phyloP scores from a whole-genome alignment of 306 rosid genomes.

The Castanea mollissima region DNA sequence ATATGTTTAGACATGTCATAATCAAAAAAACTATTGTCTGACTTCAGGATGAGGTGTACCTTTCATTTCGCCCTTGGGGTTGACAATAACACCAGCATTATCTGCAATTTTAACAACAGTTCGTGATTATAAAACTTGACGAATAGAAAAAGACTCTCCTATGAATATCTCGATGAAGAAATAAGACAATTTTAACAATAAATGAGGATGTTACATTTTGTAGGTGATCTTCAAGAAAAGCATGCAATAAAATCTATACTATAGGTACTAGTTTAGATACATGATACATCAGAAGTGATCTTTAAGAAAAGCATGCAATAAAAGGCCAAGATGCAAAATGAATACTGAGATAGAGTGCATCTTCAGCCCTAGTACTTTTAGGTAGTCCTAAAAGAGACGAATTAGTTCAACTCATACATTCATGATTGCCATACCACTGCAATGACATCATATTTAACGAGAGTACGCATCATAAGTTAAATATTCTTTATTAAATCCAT shows the following conservation, averaged over 20 bases:
- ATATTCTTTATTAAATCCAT: too few relatives aligned
- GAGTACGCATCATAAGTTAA: too few relatives aligned
- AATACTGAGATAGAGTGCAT: neutral
- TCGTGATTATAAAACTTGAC: neutral
- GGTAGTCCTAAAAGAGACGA: too few relatives aligned
- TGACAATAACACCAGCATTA: conserved; percentile 86
- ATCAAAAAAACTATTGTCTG: neutral
- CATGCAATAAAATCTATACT: neutral
- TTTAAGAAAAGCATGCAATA: neutral
- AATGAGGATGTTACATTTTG: neutral
- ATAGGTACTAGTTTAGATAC: neutral
- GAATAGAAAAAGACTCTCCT: neutral
- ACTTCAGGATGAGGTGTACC: conserved; percentile 32
- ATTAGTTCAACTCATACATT: too few relatives aligned
- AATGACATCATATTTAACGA: too few relatives aligned
- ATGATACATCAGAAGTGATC: neutral
- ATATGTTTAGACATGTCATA: neutral
- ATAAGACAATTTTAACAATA: neutral
- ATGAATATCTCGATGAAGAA: neutral
- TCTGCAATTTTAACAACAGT: conserved; percentile 36
- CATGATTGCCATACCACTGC: too few relatives aligned
- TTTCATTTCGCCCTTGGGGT: conserved; percentile 93
- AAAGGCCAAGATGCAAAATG: neutral
- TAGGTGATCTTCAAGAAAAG: neutral
- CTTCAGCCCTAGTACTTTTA: too few relatives aligned